Evolutionary conservation across 106 monocot genomes (phyloP), one percentile per base, ranked within the genome.

Genomic region (Dioscorea alata): DNA sequence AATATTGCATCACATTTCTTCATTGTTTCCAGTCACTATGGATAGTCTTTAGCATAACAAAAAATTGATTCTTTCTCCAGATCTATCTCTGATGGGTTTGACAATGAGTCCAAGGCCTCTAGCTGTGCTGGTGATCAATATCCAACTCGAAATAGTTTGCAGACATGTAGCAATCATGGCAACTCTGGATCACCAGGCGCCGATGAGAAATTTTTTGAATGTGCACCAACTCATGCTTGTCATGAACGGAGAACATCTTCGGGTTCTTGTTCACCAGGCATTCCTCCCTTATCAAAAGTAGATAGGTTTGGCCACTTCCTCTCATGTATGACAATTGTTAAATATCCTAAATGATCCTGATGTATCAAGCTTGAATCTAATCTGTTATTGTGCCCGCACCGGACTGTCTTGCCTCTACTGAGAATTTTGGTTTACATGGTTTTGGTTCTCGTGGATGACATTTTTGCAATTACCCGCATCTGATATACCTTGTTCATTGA

Each of bases 131-230:
- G 31, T 17, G 48, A 71, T 74, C 77, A 70, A 34, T 57, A 4
- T 65, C 4, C 53, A 10, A 21, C 15, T 8, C 49, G 64, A 14
- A 52, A 66, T 66, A 61, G 24, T 15, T 18, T 21, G n/a, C 53
- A 70, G 28, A 17, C 42, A 50, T 56, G 61, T 57, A 63, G 60
- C 65, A 72, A 70, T 67, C 67, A 57, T 48, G 70, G 70, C 63
- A 64, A 24, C 54, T 70, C 23, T 49, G 70, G 65, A 56, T 67
- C 64, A 32, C 63, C 64, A 32, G 79, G 76, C 14, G 25, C 28
- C 18, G 71, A 79, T 79, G 75, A 73, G 50, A 75, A 68, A 33
- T 65, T 64, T 72, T 14, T 65, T 15, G 62, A 65, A 8, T 12
- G 23, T 22, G 16, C 16, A 2, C 49, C 48, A 33, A 50, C 53